Percentiles rank a stretch among this genome's conserved stretches.
Evolutionary conservation across 768 basidiomycete species (phyloP).

Genomic region (Collybia sp.): DNA sequence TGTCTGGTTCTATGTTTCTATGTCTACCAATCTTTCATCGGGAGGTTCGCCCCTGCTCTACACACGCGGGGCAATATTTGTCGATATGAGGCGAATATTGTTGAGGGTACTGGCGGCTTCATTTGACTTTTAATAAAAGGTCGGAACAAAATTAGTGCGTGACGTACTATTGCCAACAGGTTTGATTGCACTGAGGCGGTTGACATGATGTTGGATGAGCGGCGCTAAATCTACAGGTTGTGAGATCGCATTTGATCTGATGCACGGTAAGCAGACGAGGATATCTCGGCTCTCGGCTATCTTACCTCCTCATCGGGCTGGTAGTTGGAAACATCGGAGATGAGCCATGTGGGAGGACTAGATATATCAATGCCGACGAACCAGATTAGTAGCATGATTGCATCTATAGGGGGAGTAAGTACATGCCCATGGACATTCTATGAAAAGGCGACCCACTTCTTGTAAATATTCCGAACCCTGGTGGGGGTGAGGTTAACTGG

Average conservation of each 20-base stretch:
- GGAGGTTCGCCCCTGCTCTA: constrained; percentile 4
- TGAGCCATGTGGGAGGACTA: not conserved
- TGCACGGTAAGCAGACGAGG: not conserved
- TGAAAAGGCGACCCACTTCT: constrained; percentile 29
- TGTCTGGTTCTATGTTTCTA: not conserved
- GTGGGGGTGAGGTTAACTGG: constrained; percentile 16
- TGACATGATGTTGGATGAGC: constrained; percentile 45
- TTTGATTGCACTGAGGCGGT: constrained; percentile 46
- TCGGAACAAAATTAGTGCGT: not conserved
- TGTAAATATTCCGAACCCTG: constrained; percentile 57
- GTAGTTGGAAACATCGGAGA: not conserved
- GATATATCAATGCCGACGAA: constrained; percentile 18
- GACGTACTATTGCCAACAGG: constrained; percentile 72
- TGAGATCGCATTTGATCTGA: constrained; percentile 60
- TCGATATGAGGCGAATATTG: constrained; percentile 67
- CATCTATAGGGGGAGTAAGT: constrained; percentile 32
- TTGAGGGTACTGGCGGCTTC: constrained; percentile 58
- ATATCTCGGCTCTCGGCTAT: not conserved
- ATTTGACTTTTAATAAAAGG: constrained; percentile 6
- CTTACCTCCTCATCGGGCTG: constrained; percentile 59
- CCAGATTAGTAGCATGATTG: constrained; percentile 48
- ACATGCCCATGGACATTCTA: constrained; percentile 3
- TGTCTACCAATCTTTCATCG: not conserved
- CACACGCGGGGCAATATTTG: constrained; percentile 52
- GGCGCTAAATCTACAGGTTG: constrained; percentile 61